A percentile compares a stretch with the other conserved stretches of the same genome.
Evolutionary conservation across 331 rosid genomes (phyloP).

Genomic region (Prunus yedoensis): DNA sequence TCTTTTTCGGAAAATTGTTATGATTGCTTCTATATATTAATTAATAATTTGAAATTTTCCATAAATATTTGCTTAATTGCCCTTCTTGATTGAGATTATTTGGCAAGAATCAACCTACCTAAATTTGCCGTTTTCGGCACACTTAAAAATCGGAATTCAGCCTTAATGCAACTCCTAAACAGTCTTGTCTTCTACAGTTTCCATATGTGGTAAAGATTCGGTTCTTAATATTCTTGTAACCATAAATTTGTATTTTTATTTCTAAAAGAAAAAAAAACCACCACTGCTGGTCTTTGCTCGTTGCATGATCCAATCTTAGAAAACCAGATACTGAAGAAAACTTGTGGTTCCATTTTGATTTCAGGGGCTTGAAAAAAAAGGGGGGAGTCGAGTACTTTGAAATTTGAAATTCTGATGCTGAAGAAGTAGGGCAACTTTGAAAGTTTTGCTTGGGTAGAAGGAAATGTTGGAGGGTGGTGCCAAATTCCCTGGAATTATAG

Average conservation of each 20-base stretch:
- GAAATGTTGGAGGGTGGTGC: conserved; percentile 50
- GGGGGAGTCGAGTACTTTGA: not conserved
- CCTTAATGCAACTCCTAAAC: not conserved
- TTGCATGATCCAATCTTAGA: not conserved
- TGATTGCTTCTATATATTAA: not conserved
- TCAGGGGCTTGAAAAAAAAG: not conserved
- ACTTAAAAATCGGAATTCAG: not conserved
- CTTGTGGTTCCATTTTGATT: not conserved
- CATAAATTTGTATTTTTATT: not conserved
- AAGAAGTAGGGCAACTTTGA: conserved; percentile 25
- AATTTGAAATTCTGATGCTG: conserved; percentile 26
- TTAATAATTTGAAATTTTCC: not conserved
- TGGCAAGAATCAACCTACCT: not conserved
- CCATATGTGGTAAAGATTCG: not conserved
- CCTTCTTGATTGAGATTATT: not conserved
- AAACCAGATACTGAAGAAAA: not conserved
- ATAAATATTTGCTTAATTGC: not conserved
- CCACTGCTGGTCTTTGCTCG: not conserved
- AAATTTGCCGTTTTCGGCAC: not conserved
- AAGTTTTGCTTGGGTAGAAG: conserved; percentile 1
- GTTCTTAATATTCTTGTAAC: not conserved
- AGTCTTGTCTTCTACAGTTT: not conserved
- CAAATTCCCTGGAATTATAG: conserved; percentile 44
- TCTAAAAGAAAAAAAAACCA: not conserved
- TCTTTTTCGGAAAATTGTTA: not conserved